Evolutionary conservation across 2,329 filamentous ascomycete species (phyloP).

Genomic region (Pseudocercospora musae): DNA sequence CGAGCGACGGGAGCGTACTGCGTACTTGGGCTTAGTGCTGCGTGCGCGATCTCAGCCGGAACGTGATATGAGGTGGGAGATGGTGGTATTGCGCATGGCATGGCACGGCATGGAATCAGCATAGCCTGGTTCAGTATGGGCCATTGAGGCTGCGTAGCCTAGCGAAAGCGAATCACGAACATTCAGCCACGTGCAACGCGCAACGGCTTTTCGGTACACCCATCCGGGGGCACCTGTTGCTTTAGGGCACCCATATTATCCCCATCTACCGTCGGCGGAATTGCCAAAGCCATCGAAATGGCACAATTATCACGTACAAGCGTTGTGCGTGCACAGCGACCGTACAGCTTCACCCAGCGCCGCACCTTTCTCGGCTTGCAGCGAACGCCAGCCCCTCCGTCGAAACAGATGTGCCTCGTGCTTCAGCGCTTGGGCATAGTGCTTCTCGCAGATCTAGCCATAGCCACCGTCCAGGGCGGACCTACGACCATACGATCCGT

Average conservation of each 20-base stretch:
- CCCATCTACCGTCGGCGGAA: not conserved
- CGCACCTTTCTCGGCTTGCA: conserved; percentile 34
- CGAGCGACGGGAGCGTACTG: not conserved
- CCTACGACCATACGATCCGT: conserved; percentile 26
- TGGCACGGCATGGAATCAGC: not conserved
- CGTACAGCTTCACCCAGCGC: conserved; percentile 15
- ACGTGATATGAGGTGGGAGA: not conserved
- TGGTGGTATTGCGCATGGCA: not conserved
- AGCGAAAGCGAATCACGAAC: too few species aligned
- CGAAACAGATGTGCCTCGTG: too few species aligned
- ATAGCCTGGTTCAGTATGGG: not conserved
- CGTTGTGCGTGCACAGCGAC: not conserved
- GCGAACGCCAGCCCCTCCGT: too few species aligned
- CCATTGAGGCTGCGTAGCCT: not conserved
- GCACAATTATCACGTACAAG: not conserved
- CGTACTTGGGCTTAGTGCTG: not conserved
- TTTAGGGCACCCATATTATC: too few species aligned
- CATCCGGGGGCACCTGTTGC: too few species aligned
- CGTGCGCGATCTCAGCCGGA: not conserved
- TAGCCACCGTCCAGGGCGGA: conserved; percentile 24
- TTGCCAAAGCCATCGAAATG: not conserved
- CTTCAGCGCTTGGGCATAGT: conserved; percentile 35
- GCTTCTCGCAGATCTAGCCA: conserved; percentile 29
- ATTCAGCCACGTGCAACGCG: not conserved
- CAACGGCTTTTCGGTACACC: not conserved